These are phyloP conservation scores for Dendrobium catenatum DNA, from an alignment of 106 monocot genomes.

Conservation along the genomic window DNA sequence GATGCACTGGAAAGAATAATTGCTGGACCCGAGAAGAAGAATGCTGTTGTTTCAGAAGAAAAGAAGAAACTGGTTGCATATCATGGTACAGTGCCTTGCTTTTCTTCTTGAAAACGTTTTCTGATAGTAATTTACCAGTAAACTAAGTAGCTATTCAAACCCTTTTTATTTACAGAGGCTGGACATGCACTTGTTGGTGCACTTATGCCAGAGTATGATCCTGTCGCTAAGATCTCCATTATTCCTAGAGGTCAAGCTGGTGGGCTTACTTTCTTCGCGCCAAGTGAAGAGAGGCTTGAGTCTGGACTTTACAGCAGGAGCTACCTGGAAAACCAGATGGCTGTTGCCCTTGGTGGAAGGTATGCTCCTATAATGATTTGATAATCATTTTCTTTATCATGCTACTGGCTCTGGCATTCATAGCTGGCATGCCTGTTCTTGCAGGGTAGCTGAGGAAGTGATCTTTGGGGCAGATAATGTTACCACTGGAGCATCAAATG, in stretches of 20 bases:
- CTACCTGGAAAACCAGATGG: constrained; percentile 98
- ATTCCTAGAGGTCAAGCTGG: constrained; percentile 98
- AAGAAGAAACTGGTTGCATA: constrained; percentile 96
- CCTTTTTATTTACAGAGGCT: constrained; percentile 51
- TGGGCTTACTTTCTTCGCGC: constrained; percentile 95
- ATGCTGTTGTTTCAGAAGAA: constrained; percentile 95
- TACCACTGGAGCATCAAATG: constrained; percentile 95
- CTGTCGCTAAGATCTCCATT: constrained; percentile 98
- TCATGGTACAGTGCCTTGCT: constrained; percentile 49
- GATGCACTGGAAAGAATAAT: constrained; percentile 97
- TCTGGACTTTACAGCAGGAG: constrained; percentile 95
- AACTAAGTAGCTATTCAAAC: not conserved
- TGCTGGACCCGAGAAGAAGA: constrained; percentile 99
- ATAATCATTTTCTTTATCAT: not conserved
- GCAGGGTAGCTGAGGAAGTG: constrained; percentile 98
- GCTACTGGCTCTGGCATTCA: not conserved
- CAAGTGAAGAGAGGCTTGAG: constrained; percentile 95
- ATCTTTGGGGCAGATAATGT: constrained; percentile 97
- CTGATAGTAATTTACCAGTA: not conserved
- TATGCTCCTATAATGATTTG: constrained; percentile 14
- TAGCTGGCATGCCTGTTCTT: constrained; percentile 1
- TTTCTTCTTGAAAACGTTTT: not conserved
- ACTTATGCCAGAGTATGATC: constrained; percentile 98
- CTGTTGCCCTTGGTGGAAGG: constrained; percentile 98
- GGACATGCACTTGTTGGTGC: constrained; percentile 98